phyloP scores from a whole-genome alignment of 1,284 basidiomycete genomes.

The Cryptococcus sp. region DNA sequence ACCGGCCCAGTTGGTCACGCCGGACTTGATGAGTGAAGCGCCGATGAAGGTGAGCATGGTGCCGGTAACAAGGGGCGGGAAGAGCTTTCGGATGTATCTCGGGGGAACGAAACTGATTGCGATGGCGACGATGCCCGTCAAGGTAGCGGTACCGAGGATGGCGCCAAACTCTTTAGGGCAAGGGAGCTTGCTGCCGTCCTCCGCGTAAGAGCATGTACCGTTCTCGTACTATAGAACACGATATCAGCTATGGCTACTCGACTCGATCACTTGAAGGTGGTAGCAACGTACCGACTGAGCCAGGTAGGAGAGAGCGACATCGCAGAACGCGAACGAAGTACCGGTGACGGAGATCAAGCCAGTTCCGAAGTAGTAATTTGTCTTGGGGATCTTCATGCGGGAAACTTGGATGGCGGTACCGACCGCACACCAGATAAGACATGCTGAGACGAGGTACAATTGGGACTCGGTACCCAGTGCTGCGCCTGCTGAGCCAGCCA shows the following conservation, averaged over 20 bases:
- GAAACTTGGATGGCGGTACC: conserved; percentile 38
- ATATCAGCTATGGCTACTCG: not conserved
- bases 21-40: conserved; percentile 31
- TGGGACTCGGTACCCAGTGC: conserved; percentile 30
- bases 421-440: conserved; percentile 38
- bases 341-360: conserved; percentile 39
- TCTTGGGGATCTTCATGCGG: conserved; percentile 24
- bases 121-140: conserved; percentile 37
- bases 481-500: conserved; percentile 32
- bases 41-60: conserved; percentile 42
- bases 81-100: conserved; percentile 31
- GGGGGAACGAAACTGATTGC: conserved; percentile 38
- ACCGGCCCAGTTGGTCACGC: conserved; percentile 43
- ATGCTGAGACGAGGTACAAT: conserved; percentile 38
- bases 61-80: conserved; percentile 40
- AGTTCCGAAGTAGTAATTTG: conserved; percentile 36
- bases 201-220: conserved; percentile 29
- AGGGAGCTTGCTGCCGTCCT: conserved; percentile 33
- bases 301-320: conserved; percentile 33
- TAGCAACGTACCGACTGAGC: conserved; percentile 16
- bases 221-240: conserved; percentile 22
- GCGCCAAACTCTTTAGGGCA: conserved; percentile 39
- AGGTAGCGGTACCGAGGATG: conserved; percentile 33
- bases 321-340: conserved; percentile 39
- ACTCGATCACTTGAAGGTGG: not conserved